Evolutionary conservation across 1,284 basidiomycete genomes (phyloP), one percentile per base, ranked within the genome.

Genomic region (Phylloporus sp.): DNA sequence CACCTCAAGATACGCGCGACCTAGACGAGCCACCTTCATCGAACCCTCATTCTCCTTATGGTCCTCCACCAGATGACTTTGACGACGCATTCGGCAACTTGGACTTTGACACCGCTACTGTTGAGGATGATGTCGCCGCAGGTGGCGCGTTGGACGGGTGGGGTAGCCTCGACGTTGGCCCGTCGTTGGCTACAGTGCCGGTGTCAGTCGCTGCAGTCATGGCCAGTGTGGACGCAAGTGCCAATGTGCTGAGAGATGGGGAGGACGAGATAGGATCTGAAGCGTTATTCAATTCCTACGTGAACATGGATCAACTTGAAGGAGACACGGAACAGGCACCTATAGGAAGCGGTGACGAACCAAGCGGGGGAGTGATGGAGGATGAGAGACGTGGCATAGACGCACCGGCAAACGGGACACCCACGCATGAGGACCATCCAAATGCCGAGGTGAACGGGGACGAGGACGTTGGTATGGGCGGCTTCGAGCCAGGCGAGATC

Each of bases 261-360:
- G 72, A 65, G 22, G 69, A 63, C n/a, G 28, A 4, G n/a, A n/a
- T n/a, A n/a, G 69, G n/a, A 8, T 26, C 55, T 3, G 72, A 71
- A 18, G 37, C 56, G 24, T 37, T 76, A 39, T 69, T 73, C 11
- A 61, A 72, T 46, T 73, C 74, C 49, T 75, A 65, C 47, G 40
- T 76, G 53, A 68, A 76, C 40, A 61, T 74, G 62, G 71, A 75
- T 22, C 69, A 69, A 10, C 34, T 70, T 2, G 63, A 42, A 42
- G 69, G 42, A 12, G 62, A 58, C 17, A 8, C 6, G 7, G 59
- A 56, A 47, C 60, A 56, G 13, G 53, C 10, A 28, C 31, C 31
- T 29, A 26, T 7, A 4, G 31, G 50, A 22, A 54, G 2, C 4
- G 29, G 34, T 32, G 26, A 11, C 26, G 56, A 17, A 12, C 51